Evolutionary conservation across 345 rosid species (phyloP), one percentile per base, ranked within the genome.

Genomic region (Rhodomyrtus tomentosa): DNA sequence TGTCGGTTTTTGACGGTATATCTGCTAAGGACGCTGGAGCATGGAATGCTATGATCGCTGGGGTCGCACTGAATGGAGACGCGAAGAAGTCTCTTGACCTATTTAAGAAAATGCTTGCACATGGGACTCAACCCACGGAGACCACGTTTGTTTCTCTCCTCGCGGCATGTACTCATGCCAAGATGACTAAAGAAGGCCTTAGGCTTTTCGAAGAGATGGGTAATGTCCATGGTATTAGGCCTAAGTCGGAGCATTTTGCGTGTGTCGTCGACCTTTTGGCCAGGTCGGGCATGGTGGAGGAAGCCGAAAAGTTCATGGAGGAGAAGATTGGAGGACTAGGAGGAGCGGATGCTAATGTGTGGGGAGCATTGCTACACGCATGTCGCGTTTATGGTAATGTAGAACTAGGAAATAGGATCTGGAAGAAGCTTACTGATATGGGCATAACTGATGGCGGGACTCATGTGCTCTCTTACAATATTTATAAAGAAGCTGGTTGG

Each of bases 21-120:
- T 55, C 83, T 58, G 59, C 36, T 27, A 88, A 86, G 82, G 91
- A 89, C 50, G 85, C 86, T 9, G 86, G 84, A 74, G 91, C 91
- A 32, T 88, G 90, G 91, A 88, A 89, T 12, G 88, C 90, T 79
- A 84, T 89, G 88, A 89, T 89, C 53, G 74, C 84, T 1, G 91
- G 91, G 24, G 54, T 86, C n/a, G 88, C 91, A 38, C 53, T 89
- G 85, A 81, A 83, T 83, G 91, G 91, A 48, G 86, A 85, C n/a
- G 88, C 84, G 22, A 55, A 29, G 54, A 88, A 83, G 38, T 88
- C 90, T 25, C 88, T 89, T 54, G 85, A 84, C 50, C 74, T 89
- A 40, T 89, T 87, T 62, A 38, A 73, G 59, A 24, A 83, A 54
- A 86, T 89, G 90, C 56, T 82, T 29, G 58, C 45, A 27, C 81